A percentile compares a stretch with the other conserved stretches of the same genome.
phyloP scores from a whole-genome alignment of 306 rosid genomes.

The Dryas alaskensis region DNA sequence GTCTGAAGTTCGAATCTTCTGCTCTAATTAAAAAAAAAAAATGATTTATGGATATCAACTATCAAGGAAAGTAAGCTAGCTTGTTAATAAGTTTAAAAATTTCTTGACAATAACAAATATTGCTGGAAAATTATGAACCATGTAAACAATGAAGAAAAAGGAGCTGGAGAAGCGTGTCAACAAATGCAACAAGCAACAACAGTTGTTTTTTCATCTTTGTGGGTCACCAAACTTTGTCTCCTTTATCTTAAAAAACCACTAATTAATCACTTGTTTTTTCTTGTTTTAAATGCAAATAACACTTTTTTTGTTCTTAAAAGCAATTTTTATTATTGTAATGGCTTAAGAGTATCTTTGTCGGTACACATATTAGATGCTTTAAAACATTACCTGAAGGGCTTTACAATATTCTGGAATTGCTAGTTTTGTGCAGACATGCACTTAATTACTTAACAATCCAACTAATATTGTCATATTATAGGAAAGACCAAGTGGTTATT shows the following conservation, averaged over 20 bases:
- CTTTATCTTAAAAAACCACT: not conserved
- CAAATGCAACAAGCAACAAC: slow-evolving; percentile 9
- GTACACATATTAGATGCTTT: no score
- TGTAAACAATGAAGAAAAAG: slow-evolving; percentile 23
- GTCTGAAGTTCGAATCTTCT: no score
- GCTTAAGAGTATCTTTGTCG: no score
- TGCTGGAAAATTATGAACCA: slow-evolving; percentile 47
- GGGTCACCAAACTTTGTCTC: slow-evolving; percentile 20
- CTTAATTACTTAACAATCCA: no score
- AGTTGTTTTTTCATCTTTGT: not conserved
- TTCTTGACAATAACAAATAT: slow-evolving; percentile 1
- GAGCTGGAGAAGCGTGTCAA: slow-evolving; percentile 28
- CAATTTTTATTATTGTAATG: no score
- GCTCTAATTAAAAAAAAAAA: not conserved
- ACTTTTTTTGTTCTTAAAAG: no score
- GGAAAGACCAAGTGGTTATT: no score
- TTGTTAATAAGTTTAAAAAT: not conserved
- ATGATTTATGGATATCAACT: not conserved
- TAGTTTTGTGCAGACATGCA: no score
- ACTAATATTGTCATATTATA: no score
- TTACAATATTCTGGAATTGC: no score
- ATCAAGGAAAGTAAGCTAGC: not conserved
- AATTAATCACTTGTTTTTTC: not conserved
- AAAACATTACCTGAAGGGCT: no score
- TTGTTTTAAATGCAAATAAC: no score